A percentile compares a stretch with the other conserved stretches of the same genome.
Conservation (phyloP, 2,329 filamentous ascomycete genomes). For the Aspergillus calidoustus region DNA sequence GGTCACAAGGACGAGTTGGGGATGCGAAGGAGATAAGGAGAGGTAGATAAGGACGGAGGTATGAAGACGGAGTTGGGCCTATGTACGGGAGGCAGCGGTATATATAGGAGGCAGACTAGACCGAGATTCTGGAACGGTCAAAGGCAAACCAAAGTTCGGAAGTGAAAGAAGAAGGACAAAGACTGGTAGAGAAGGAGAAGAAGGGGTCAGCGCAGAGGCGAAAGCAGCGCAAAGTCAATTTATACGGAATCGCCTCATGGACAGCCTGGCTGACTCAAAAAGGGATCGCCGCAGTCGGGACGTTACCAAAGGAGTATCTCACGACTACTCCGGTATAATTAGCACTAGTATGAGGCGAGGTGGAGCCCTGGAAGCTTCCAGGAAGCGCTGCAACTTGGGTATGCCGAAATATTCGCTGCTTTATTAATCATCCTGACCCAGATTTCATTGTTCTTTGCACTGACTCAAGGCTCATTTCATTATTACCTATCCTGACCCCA, state of each 20-base stretch:
- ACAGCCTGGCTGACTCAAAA: constrained; percentile 25
- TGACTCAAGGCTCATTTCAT: background rate
- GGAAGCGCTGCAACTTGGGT: constrained; percentile 4
- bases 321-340: background rate
- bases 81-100: constrained; percentile 6
- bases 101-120: constrained; percentile 3
- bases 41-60: constrained; percentile 17
- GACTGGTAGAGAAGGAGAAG: constrained; percentile 12
- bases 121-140: constrained; percentile 2
- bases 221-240: constrained; percentile 30
- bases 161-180: constrained; percentile 15
- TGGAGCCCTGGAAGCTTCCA: constrained; percentile 20
- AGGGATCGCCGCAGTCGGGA: constrained; percentile 11
- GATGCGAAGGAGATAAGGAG: constrained; percentile 9
- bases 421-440: constrained; percentile 10
- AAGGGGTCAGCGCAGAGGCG: constrained; percentile 21
- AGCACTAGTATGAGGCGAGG: constrained; percentile 4
- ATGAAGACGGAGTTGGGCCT: constrained; percentile 12
- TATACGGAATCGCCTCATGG: constrained; percentile 26
- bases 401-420: constrained; percentile 11
- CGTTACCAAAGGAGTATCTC: background rate
- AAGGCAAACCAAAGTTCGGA: constrained; percentile 16
- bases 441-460: background rate
- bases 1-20: constrained; percentile 11
- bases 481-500: background rate